These are phyloP conservation scores for Thecamonas trahens DNA, from an alignment of 78 protist genomes.

Conservation along the genomic window DNA sequence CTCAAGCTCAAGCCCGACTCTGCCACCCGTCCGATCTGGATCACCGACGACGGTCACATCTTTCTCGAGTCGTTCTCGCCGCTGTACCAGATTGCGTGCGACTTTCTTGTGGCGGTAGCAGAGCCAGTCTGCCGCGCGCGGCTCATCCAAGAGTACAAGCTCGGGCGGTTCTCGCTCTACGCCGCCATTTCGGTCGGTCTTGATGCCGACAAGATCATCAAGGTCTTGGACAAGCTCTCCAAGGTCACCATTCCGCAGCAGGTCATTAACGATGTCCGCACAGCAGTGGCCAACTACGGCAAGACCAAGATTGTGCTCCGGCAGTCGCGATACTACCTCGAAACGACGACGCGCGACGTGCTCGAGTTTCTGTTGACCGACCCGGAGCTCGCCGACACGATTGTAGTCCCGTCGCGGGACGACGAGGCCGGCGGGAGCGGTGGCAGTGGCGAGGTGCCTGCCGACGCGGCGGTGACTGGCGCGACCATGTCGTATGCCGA, in stretches of 20 bases:
- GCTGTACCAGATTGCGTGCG: slow-evolving; percentile 76
- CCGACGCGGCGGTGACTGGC: no score
- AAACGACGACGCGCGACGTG: not conserved
- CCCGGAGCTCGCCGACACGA: not conserved
- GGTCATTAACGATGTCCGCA: slow-evolving; percentile 27
- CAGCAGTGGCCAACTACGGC: not conserved
- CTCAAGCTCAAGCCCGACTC: not conserved
- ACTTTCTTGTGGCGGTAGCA: slow-evolving; percentile 92
- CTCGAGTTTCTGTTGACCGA: not conserved
- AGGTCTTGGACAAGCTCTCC: slow-evolving; percentile 32
- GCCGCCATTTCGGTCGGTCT: slow-evolving; percentile 92
- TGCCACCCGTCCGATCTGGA: slow-evolving; percentile 68
- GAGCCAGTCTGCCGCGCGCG: slow-evolving; percentile 78
- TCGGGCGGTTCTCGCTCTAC: slow-evolving; percentile 87
- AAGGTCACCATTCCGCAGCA: slow-evolving; percentile 44
- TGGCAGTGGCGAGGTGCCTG: no score
- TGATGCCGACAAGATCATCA: slow-evolving; percentile 53
- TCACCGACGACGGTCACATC: slow-evolving; percentile 75
- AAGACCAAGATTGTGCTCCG: slow-evolving; percentile 7
- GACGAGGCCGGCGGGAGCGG: no score
- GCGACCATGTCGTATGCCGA: no score
- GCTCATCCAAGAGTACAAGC: slow-evolving; percentile 79
- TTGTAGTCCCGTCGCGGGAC: no score
- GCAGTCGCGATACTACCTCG: slow-evolving; percentile 5
- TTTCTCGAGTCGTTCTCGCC: slow-evolving; percentile 85